A percentile compares a stretch with the other conserved stretches of the same genome.
Evolutionary conservation across 306 rosid genomes (phyloP).

Genomic region (Cicer bijugum): DNA sequence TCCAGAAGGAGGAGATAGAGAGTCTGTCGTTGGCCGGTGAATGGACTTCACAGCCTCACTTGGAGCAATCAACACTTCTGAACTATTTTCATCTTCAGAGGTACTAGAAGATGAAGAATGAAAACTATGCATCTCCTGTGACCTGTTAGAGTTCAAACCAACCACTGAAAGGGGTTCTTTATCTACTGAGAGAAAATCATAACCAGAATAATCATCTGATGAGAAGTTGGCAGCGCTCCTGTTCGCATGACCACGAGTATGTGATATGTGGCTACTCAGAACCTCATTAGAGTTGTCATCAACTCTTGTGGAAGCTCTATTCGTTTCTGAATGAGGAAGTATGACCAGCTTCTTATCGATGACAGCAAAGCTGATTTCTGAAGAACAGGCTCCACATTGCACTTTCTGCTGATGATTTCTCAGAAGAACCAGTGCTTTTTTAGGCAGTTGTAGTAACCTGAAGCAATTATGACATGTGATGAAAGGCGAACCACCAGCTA

Average conservation of each 20-base stretch:
- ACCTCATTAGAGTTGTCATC: conserved; percentile 56
- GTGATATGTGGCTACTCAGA: conserved; percentile 48
- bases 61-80: conserved; percentile 55
- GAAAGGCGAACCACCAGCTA: conserved; percentile 92
- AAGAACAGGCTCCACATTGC: conserved; percentile 80
- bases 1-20: conserved; percentile 77
- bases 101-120: conserved; percentile 73
- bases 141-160: conserved; percentile 58
- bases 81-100: conserved; percentile 81
- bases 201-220: conserved; percentile 90
- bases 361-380: conserved; percentile 61
- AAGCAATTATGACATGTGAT: conserved; percentile 81
- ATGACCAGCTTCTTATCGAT: conserved; percentile 66
- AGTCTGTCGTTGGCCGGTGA: conserved; percentile 54
- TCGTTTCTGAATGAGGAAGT: conserved; percentile 55
- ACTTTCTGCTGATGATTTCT: conserved; percentile 71
- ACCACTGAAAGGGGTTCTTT: conserved; percentile 62
- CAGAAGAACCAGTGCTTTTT: conserved; percentile 50
- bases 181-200: conserved; percentile 82
- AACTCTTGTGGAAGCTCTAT: conserved; percentile 49
- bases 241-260: conserved; percentile 51
- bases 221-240: conserved; percentile 70
- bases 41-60: conserved; percentile 52
- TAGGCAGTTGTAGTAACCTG: conserved; percentile 76
- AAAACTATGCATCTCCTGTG: conserved; percentile 72